These are phyloP conservation scores for Cordyceps fumosorosea DNA, from an alignment of 2,329 filamentous ascomycete species.

Conservation along the genomic window DNA sequence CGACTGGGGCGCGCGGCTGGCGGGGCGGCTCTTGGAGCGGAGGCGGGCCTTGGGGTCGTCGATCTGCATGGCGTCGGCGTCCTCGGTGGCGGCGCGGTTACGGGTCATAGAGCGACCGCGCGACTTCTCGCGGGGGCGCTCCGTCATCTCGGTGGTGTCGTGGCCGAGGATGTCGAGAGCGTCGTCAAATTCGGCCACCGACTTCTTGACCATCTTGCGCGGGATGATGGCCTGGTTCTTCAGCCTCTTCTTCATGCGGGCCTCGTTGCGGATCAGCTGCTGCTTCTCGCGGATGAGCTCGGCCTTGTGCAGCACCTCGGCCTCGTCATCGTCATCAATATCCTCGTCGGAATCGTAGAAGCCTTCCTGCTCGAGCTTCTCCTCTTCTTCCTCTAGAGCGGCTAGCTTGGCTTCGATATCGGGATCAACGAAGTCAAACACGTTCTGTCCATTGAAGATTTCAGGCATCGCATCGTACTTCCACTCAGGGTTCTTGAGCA, in stretches of 20 bases:
- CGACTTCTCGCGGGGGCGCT: constrained; percentile 62
- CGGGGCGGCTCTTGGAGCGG: constrained; percentile 62
- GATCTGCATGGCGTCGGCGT: constrained; percentile 70
- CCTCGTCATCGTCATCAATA: constrained; percentile 82
- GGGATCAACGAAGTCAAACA: constrained; percentile 94
- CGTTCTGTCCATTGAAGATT: constrained; percentile 90
- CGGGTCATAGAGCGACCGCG: constrained; percentile 65
- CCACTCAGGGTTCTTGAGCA: constrained; percentile 85
- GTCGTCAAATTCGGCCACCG: constrained; percentile 78
- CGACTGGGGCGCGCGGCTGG: constrained; percentile 41
- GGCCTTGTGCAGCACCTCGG: constrained; percentile 83
- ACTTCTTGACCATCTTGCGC: constrained; percentile 71
- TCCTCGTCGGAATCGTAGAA: constrained; percentile 84
- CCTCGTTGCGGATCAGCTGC: constrained; percentile 84
- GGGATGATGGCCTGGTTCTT: constrained; percentile 97
- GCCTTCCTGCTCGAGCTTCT: constrained; percentile 82
- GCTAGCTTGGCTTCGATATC: constrained; percentile 92
- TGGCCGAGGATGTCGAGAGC: constrained; percentile 80
- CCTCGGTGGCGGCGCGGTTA: constrained; percentile 55
- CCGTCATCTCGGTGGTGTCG: constrained; percentile 68
- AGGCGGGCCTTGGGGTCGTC: constrained; percentile 49
- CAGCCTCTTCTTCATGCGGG: constrained; percentile 88
- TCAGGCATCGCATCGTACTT: constrained; percentile 95
- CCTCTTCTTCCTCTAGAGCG: constrained; percentile 91
- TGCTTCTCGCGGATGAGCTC: constrained; percentile 95